Conservation (phyloP, 73 alveolate species). For the Breviolum minutum region DNA sequence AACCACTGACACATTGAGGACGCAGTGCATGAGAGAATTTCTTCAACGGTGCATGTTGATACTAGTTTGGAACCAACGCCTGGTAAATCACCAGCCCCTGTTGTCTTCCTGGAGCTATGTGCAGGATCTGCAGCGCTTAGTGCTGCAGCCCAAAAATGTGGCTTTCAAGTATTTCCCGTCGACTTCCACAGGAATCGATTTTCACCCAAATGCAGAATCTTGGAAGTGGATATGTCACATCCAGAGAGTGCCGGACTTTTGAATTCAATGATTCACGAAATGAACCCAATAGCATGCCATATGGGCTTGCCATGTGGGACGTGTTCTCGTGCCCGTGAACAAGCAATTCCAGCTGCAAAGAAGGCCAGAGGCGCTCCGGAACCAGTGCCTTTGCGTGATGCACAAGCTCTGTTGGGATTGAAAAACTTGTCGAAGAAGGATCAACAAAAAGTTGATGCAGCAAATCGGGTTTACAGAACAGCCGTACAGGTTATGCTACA, state of each 20-base stretch:
- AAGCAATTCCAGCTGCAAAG: neutral
- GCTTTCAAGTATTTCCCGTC: neutral
- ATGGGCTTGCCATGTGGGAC: neutral
- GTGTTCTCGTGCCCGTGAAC: neutral
- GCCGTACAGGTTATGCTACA: neutral
- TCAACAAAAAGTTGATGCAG: neutral
- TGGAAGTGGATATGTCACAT: neutral
- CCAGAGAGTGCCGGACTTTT: neutral
- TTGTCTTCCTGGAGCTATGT: neutral
- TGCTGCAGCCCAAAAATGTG: neutral
- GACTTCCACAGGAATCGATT: neutral
- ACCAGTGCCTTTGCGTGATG: neutral
- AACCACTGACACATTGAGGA: too few relatives aligned
- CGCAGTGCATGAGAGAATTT: too few relatives aligned
- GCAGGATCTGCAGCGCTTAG: constrained; percentile 11
- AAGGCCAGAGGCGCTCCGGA: neutral
- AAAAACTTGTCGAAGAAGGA: neutral
- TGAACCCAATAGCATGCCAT: neutral
- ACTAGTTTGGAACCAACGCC: neutral
- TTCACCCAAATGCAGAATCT: neutral
- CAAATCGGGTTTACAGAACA: neutral
- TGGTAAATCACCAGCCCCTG: neutral
- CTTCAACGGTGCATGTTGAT: neutral
- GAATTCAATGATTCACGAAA: neutral
- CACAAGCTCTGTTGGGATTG: neutral